Evolutionary conservation across 176 grass and related monocot species (phyloP).

Genomic region (Aegilops bicornis): DNA sequence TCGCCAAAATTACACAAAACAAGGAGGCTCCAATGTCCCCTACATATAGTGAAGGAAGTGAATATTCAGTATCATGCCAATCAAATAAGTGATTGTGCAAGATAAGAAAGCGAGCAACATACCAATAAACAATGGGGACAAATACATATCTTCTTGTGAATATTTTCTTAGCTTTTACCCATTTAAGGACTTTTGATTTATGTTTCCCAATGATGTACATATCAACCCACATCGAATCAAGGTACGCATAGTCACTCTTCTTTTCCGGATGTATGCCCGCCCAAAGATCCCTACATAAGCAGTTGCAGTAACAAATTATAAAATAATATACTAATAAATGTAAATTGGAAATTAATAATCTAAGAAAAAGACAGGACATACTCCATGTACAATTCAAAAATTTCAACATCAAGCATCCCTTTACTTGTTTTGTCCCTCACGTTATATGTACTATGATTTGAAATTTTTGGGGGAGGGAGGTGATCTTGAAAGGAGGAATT

Average conservation of each 20-base stretch:
- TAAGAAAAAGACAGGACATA: conserved; percentile 37
- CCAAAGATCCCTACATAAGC: conserved; percentile 65
- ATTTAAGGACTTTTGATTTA: conserved; percentile 68
- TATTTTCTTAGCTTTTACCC: conserved; percentile 77
- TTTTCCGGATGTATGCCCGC: conserved; percentile 58
- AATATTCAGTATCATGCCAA: background rate
- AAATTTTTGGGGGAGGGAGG: conserved; percentile 22
- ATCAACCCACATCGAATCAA: conserved; percentile 24
- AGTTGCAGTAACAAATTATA: conserved; percentile 27
- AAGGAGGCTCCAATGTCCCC: conserved; percentile 91
- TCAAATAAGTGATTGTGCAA: conserved; percentile 8
- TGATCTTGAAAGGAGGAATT: conserved; percentile 41
- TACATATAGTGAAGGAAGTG: conserved; percentile 38
- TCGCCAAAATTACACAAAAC: conserved; percentile 84
- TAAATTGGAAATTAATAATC: background rate
- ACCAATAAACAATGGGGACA: conserved; percentile 87
- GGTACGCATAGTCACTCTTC: conserved; percentile 61
- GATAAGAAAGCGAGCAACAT: conserved; percentile 21
- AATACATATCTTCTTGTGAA: conserved; percentile 84
- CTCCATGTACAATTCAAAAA: conserved; percentile 87
- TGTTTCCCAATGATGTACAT: conserved; percentile 44
- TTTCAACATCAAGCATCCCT: conserved; percentile 52
- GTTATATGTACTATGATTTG: conserved; percentile 34
- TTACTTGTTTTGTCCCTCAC: conserved; percentile 33
- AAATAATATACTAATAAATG: background rate